Evolutionary conservation across 163 green algal species (phyloP).

Genomic region (Coccomyxa subellipsoidea): DNA sequence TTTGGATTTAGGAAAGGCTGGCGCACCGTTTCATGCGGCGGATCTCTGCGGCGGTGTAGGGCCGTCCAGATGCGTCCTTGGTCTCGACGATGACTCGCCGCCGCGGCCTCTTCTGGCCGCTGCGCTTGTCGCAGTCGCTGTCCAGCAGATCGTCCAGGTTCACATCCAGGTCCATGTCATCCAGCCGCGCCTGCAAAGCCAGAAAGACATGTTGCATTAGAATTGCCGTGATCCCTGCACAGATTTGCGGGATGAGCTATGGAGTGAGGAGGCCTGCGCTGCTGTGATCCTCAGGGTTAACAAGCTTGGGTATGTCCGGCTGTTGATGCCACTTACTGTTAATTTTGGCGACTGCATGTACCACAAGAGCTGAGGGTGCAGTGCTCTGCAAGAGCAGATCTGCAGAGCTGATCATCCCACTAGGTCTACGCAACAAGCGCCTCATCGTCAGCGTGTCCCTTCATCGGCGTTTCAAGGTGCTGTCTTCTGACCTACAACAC

Average conservation of each 20-base stretch:
- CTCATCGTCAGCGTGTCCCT: no score
- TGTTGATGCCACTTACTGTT: no score
- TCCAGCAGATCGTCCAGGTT: constrained; percentile 1
- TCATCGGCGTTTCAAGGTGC: no score
- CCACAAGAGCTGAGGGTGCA: no score
- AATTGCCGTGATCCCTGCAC: neutral
- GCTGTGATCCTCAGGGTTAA: no score
- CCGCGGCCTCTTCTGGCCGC: constrained; percentile 9
- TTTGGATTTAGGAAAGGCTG: no score
- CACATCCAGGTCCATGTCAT: neutral
- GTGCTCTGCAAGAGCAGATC: no score
- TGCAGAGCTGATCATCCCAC: no score
- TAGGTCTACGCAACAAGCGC: no score
- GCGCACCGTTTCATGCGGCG: constrained; percentile 15
- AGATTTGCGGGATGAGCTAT: neutral
- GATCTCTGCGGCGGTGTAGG: constrained; percentile 12
- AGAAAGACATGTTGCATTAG: neutral
- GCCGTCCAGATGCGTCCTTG: neutral
- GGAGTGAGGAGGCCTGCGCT: neutral
- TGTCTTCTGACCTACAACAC: no score
- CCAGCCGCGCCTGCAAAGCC: neutral
- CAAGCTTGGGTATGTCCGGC: no score
- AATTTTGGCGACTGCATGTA: no score
- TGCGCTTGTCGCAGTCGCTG: neutral
- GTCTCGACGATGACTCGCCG: constrained; percentile 7